These are phyloP conservation scores for Nepenthes alata DNA, from an alignment of 179 eudicot genomes.

Conservation along the genomic window DNA sequence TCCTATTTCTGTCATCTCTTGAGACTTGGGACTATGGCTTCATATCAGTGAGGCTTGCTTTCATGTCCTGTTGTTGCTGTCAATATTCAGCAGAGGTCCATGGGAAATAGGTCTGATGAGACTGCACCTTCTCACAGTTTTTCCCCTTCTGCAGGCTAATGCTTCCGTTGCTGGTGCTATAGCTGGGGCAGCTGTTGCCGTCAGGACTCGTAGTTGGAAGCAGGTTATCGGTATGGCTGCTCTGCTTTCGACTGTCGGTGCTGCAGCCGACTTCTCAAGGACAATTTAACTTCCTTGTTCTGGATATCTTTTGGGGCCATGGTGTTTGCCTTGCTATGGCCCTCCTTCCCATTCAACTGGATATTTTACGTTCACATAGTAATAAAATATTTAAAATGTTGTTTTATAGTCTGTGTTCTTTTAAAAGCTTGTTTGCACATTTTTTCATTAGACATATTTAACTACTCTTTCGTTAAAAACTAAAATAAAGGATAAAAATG, in stretches of 20 bases:
- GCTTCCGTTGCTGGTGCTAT: slow-evolving; percentile 65
- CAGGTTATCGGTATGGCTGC: slow-evolving; percentile 64
- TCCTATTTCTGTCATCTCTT: no score
- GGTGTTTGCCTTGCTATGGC: no score
- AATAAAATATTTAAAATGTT: no score
- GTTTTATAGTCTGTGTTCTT: no score
- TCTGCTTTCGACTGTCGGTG: slow-evolving; percentile 39
- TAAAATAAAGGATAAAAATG: no score
- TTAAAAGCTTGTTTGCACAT: no score
- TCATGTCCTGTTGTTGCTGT: not conserved
- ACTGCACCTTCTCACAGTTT: not conserved
- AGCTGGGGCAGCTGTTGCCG: slow-evolving; percentile 71
- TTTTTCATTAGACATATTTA: no score
- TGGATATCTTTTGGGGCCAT: not conserved
- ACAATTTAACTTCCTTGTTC: slow-evolving; percentile 12
- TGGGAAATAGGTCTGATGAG: not conserved
- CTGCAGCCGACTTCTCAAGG: slow-evolving; percentile 38
- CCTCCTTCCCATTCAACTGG: no score
- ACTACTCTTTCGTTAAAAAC: no score
- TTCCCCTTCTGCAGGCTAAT: slow-evolving; percentile 39
- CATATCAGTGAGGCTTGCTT: no score
- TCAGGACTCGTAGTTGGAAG: slow-evolving; percentile 59
- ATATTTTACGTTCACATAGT: no score
- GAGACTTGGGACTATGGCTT: no score
- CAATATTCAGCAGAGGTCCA: not conserved